Percentiles rank a stretch among this genome's conserved stretches.
Evolutionary conservation across 306 rosid genomes (phyloP).

Genomic region (Arachis stenosperma): DNA sequence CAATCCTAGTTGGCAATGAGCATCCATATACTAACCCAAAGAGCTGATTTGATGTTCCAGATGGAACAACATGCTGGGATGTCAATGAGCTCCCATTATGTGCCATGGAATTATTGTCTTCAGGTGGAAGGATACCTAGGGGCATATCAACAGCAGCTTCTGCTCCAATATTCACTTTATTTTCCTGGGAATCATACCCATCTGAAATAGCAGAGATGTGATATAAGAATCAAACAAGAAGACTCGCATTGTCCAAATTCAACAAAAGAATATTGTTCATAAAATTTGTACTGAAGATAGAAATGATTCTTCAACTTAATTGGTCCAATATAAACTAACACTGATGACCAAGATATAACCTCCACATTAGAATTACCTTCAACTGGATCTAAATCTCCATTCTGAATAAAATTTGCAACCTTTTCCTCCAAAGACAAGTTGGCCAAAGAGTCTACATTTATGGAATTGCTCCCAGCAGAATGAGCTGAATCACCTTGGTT

Average conservation of each 20-base stretch:
- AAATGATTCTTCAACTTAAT: constrained; percentile 10
- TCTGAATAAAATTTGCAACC: constrained; percentile 75
- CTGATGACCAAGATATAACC: constrained; percentile 22
- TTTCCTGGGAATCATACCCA: constrained; percentile 46
- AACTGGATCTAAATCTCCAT: constrained; percentile 72
- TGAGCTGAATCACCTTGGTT: constrained; percentile 29
- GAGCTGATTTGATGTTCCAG: constrained; percentile 40
- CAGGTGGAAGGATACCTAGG: constrained; percentile 25
- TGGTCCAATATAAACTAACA: constrained; percentile 10
- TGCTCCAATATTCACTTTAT: constrained; percentile 37
- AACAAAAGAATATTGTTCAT: constrained; percentile 10
- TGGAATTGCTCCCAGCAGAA: constrained; percentile 45
- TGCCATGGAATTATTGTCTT: constrained; percentile 39
- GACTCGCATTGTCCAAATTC: constrained; percentile 40
- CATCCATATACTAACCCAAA: constrained; percentile 52
- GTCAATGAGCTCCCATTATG: constrained; percentile 41
- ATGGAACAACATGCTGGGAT: constrained; percentile 45
- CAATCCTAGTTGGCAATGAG: constrained; percentile 14
- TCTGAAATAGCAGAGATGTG: constrained; percentile 40
- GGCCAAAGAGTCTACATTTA: constrained; percentile 33
- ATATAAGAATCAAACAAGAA: constrained; percentile 54
- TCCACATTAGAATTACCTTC: constrained; percentile 58
- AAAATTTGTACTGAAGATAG: constrained; percentile 21
- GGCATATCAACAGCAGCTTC: constrained; percentile 45
- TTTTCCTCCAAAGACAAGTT: constrained; percentile 61